Evolutionary conservation across 192 early-diverging fungal species (phyloP), one percentile per base, ranked within the genome.

Genomic region (Glomus cerebriforme): DNA sequence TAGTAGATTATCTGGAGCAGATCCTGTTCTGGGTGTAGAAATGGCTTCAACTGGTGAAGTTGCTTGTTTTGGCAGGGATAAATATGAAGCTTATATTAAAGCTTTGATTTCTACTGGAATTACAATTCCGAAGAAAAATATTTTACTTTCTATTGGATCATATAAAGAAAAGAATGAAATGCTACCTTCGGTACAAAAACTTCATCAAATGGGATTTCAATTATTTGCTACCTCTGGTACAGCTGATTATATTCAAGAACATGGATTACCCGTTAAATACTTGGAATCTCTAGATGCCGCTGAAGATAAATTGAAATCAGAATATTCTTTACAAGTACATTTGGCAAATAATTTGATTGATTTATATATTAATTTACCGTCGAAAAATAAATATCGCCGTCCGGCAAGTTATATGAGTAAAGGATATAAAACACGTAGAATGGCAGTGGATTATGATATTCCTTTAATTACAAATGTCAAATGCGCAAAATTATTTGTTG

Each of bases 381-480:
- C 97, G 59, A 96, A 94, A 82, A 99, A 99, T 89, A 86, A 91
- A 66, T 99, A 92, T 93, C 94, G 97, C 70, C 92, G 97, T 62
- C 97, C 96, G 62, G 95, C 98, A 34, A 92, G 90, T 79, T 99
- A 98, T 84, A 94, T 98, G 84, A 93, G 92, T 75, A 93, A 92
- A 80, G 98, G 98, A 43, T 99, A 99, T 88, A 90, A 91, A 79
- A 94, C 93, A 75, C 93, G 98, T 74, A 92, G 98, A 82, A 95
- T 99, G 95, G 98, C 98, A 39, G 94, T 99, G 34, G 98, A 99
- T 85, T 95, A 96, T 79, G 95, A 95, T 58, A 88, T 99, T 64
- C 98, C 98, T 10, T 87, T 99, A 81, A 96, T 99, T 83, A 99
- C 98, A 77, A 99, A 99, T 82, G 91, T 99, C 87, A 99, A 99